Base-by-base conservation (phyloP, 2,329 filamentous ascomycete genomes). In the Canariomyces notabilis region DNA sequence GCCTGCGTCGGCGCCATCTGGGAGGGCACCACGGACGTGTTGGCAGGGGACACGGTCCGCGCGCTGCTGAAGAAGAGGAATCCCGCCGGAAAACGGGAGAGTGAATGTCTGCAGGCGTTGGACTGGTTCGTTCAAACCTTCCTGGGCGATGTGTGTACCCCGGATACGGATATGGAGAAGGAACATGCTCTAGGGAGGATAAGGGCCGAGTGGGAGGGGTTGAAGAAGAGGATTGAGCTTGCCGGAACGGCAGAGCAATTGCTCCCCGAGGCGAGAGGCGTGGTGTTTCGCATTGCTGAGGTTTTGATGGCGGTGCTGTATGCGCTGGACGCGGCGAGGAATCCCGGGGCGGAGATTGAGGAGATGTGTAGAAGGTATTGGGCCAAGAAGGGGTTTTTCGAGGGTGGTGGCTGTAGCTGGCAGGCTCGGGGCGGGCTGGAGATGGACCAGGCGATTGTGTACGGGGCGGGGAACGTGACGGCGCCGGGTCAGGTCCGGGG, bases 21-120 rank as follows among this genome's bases (percentile, higher is more conserved):
- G 69, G 71, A 46, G 78, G 82, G 84, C 1, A 88, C 85, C 0
- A 86, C 83, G 0, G 83, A 87, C 56, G 81, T 89, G 5, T 69
- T 89, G 45, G 78, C 79, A 4, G 70, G 68, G 1, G 75, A 76
- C 49, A 67, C 74, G 14, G 50, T 76, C 12, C 61, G 73, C 16
- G 70, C 72, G 0, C 47, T 78, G 34, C n/a, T n/a, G n/a, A n/a
- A n/a, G n/a, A n/a, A n/a, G n/a, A 75, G 74, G 50, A 71, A 76
- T 26, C 61, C 69, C 0, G 61, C 61, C 19, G 60, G 50, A 1
- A 73, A 67, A 4, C 56, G 45, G 9, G 64, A 61, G 8, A 65
- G 62, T 26, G 64, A 61, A 7, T 64, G 62, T 26, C 49, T 73
- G 3, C 60, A 66, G n/a, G 73, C 71, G 1, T 56, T 79, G 16